Evolutionary conservation across 2,329 filamentous ascomycete species (phyloP).

Genomic region (Sporothrix brasiliensis): DNA sequence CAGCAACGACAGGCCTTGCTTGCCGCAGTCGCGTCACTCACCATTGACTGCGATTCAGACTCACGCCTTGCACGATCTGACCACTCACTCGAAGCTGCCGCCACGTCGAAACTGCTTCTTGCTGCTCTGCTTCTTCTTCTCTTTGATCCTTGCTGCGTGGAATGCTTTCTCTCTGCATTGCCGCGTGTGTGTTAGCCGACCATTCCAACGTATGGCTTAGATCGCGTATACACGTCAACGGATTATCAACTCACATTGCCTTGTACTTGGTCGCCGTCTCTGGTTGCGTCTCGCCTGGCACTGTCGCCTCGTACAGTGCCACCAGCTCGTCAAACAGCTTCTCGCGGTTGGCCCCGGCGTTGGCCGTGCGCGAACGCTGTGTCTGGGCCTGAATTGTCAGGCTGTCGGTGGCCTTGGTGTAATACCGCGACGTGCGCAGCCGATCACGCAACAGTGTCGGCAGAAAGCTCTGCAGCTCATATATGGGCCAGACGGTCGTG

Average conservation of each 20-base stretch:
- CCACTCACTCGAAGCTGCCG: constrained; percentile 23
- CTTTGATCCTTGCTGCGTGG: constrained; percentile 49
- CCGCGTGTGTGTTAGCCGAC: not conserved
- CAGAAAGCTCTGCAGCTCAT: constrained; percentile 51
- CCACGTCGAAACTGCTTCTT: constrained; percentile 56
- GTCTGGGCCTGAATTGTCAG: constrained; percentile 60
- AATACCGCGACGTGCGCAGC: constrained; percentile 59
- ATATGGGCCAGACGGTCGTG: constrained; percentile 55
- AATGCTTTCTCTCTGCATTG: constrained; percentile 51
- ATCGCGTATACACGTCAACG: not conserved
- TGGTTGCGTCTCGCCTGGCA: constrained; percentile 52
- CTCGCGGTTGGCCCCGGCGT: constrained; percentile 56
- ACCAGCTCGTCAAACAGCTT: constrained; percentile 54
- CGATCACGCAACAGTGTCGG: constrained; percentile 53
- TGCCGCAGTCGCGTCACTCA: not conserved
- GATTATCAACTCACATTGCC: constrained; percentile 47
- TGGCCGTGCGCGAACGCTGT: constrained; percentile 55
- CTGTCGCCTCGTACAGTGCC: constrained; percentile 51
- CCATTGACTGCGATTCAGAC: not conserved
- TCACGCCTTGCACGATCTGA: not conserved
- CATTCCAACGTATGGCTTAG: not conserved
- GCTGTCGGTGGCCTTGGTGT: constrained; percentile 54
- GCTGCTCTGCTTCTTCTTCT: constrained; percentile 54
- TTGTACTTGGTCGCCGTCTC: constrained; percentile 55
- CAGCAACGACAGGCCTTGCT: not conserved